A percentile compares a stretch with the other conserved stretches of the same genome.
Evolutionary conservation across 768 basidiomycete species (phyloP).

Genomic region (Gloeopeniophorella convolvens): DNA sequence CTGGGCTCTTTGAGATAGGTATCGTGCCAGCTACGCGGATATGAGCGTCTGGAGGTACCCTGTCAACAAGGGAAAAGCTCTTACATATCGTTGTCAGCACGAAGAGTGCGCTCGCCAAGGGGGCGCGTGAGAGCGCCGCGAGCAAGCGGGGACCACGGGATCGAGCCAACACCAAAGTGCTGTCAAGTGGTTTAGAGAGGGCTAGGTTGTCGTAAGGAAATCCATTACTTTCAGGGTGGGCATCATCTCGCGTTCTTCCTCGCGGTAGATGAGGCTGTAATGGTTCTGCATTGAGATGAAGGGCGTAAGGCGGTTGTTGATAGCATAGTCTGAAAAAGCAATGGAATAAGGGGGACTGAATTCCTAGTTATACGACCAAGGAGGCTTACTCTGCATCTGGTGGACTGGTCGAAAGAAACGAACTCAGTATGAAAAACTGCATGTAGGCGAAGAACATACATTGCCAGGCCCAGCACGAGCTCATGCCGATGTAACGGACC

Average conservation of each 20-base stretch:
- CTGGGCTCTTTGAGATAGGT: constrained; percentile 7
- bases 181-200: constrained; percentile 1
- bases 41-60: constrained; percentile 1
- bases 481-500: constrained; percentile 34
- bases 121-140: constrained; percentile 26
- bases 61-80: constrained; percentile 17
- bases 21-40: constrained; percentile 2
- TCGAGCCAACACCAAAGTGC: constrained; percentile 33
- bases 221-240: constrained; percentile 25
- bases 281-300: constrained; percentile 46
- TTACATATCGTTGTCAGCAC: constrained; percentile 23
- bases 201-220: neutral
- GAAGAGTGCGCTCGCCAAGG: constrained; percentile 17
- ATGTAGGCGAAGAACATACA: constrained; percentile 15
- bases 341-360: neutral
- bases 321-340: constrained; percentile 23
- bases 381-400: constrained; percentile 24
- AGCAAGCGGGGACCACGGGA: constrained; percentile 37
- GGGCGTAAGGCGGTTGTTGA: constrained; percentile 30
- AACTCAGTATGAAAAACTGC: neutral
- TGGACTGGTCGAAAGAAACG: constrained; percentile 19
- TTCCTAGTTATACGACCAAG: neutral
- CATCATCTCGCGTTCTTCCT: constrained; percentile 37
- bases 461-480: constrained; percentile 29
- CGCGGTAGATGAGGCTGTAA: constrained; percentile 37